phyloP scores from a whole-genome alignment of 345 rosid species.

The Brassica nigra region DNA sequence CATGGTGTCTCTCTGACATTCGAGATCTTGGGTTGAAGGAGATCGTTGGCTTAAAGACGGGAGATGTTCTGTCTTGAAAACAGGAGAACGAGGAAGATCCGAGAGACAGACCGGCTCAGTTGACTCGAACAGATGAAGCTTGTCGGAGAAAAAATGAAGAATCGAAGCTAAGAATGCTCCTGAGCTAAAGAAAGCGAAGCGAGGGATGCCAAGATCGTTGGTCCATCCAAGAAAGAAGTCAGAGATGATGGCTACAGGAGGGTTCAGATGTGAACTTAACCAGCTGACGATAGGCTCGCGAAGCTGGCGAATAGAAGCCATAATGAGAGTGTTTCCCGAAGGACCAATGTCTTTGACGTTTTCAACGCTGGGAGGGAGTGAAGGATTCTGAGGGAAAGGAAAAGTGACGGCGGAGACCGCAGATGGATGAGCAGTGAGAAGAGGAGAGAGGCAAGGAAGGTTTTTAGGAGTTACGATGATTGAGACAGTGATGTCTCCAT shows the following conservation, averaged over 20 bases:
- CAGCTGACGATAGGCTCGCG: neutral
- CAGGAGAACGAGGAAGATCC: constrained; percentile 54
- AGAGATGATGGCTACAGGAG: neutral
- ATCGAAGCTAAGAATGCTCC: constrained; percentile 47
- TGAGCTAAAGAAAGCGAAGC: constrained; percentile 52
- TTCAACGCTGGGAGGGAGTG: neutral
- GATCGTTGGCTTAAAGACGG: constrained; percentile 41
- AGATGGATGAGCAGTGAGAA: neutral
- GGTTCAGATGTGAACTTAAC: neutral
- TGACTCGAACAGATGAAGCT: neutral
- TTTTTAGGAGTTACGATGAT: neutral
- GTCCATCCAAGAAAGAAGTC: neutral
- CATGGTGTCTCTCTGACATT: constrained; percentile 37
- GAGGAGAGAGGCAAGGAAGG: neutral
- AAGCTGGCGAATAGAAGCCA: neutral
- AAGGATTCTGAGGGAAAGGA: neutral
- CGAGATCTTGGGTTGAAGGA: constrained; percentile 35
- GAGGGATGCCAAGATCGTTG: constrained; percentile 35
- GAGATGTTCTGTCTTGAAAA: constrained; percentile 52
- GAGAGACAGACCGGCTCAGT: constrained; percentile 42
- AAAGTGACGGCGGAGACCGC: neutral
- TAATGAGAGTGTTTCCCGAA: neutral
- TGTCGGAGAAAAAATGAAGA: constrained; percentile 32
- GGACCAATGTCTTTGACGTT: neutral
- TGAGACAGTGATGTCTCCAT: neutral